Conservation (phyloP, 306 rosid genomes). For the Inga oerstediana region DNA sequence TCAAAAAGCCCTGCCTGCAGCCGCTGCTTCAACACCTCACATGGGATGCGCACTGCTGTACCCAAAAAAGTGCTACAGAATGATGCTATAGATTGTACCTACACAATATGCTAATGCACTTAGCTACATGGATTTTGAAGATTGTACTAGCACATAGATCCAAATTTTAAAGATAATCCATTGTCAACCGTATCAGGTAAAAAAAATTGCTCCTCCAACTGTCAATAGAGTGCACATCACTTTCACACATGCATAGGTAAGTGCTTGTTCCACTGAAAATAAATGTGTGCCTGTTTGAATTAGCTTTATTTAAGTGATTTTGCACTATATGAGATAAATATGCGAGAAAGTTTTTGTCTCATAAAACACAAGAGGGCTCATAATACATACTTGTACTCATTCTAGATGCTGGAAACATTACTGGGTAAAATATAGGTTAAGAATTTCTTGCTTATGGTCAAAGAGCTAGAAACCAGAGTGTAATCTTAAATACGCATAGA, state of each 20-base stretch:
- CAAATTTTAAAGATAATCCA: constrained; percentile 1
- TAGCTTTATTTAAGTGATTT: no score
- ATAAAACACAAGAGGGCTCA: no score
- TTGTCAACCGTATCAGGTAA: constrained; percentile 3
- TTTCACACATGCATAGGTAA: background rate
- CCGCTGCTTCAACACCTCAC: constrained; percentile 97
- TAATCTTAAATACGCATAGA: background rate
- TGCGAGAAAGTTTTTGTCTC: no score
- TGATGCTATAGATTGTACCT: constrained; percentile 94
- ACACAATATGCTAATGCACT: constrained; percentile 36
- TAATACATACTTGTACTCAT: background rate
- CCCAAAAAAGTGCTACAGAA: constrained; percentile 98
- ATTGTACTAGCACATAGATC: constrained; percentile 14
- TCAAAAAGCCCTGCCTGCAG: constrained; percentile 93
- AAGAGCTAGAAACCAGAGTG: background rate
- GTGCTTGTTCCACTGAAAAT: no score
- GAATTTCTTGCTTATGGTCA: background rate
- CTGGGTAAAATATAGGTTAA: background rate
- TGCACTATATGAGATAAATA: no score
- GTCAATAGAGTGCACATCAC: background rate
- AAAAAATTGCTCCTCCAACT: background rate
- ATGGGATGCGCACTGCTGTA: constrained; percentile 95
- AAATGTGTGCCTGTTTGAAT: no score
- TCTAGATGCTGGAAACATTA: background rate
- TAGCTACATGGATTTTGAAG: constrained; percentile 11